Percentiles rank a stretch among this genome's conserved stretches.
phyloP scores from a whole-genome alignment of 768 basidiomycete genomes.

The Kwoniella pini region DNA sequence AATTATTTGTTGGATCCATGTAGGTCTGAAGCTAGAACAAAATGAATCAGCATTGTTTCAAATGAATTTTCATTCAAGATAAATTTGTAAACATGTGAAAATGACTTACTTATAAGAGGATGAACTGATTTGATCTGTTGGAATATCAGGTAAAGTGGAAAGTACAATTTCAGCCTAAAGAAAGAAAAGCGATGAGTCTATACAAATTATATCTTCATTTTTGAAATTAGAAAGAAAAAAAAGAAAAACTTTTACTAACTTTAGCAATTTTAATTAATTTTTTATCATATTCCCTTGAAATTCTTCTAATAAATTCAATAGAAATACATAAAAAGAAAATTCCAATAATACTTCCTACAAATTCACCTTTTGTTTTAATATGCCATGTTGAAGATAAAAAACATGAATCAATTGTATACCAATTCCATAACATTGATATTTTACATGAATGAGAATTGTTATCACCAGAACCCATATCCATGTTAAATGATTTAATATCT shows the following conservation, averaged over 20 bases:
- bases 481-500: background rate
- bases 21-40: conserved; percentile 32
- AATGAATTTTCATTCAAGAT: too few relatives aligned
- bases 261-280: conserved; percentile 28
- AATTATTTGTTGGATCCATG: conserved; percentile 48
- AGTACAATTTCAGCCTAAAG: background rate
- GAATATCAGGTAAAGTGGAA: background rate
- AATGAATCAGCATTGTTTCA: too few relatives aligned
- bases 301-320: conserved; percentile 50
- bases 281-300: conserved; percentile 54
- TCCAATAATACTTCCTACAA: conserved; percentile 52
- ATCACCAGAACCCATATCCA: conserved; percentile 20
- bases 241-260: background rate
- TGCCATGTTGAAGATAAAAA: conserved; percentile 53
- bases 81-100: too few relatives aligned
- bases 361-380: conserved; percentile 39
- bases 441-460: conserved; percentile 24
- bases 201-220: too few relatives aligned
- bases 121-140: background rate
- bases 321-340: conserved; percentile 53
- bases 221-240: too few relatives aligned
- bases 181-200: background rate
- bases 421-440: conserved; percentile 54
- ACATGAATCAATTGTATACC: conserved; percentile 53
- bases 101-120: too few relatives aligned